Base-by-base conservation (phyloP, 2,329 filamentous ascomycete genomes). In the Hypoxylon rubiginosum region DNA sequence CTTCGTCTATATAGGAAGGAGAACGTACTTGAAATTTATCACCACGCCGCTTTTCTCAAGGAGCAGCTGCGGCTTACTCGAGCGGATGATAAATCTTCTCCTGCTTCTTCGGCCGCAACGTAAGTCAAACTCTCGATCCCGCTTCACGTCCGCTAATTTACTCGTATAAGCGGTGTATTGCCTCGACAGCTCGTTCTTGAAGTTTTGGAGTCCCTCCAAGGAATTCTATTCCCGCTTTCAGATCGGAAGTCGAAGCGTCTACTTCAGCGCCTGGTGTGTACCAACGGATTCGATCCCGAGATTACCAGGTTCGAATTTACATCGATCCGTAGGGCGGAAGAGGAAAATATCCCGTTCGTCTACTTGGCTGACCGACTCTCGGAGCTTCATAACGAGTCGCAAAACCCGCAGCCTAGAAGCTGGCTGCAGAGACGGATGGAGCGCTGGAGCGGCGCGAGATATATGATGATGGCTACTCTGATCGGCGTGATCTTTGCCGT, bases 401-500 rank as follows among this genome's bases (percentile, higher is more conserved):
- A 43, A 19, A 43, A 43, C n/a, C 39, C 39, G 39, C 39, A 43
- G 39, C 39, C 39, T 3, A 17, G 39, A 19, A n/a, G 39, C 4
- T 43, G 39, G 39, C n/a, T 43, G 39, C n/a, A 43, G 39, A 19
- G 9, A 43, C 39, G 17, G n/a, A 43, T 43, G 39, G 39, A 43
- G 17, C 39, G 39, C 39, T 15, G 17, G 39, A 43, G 39, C 39
- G 39, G 39, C n/a, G n/a, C n/a, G 17, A 43, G 39, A 19, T 43
- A 43, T 6, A 43, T 43, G 39, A 43, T 43, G 39, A 19, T 43
- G 39, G 39, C 39, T 17, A 43, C 39, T 19, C n/a, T 43, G 39
- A 6, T 43, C 19, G 39, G 39, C n/a, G 39, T 43, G n/a, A 19
- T 43, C 39, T 43, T 19, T n/a, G 39, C 39, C 8, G 39, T 43